Base-by-base conservation (phyloP, 805 yeast genomes). In the Osmozyma mogii region DNA sequence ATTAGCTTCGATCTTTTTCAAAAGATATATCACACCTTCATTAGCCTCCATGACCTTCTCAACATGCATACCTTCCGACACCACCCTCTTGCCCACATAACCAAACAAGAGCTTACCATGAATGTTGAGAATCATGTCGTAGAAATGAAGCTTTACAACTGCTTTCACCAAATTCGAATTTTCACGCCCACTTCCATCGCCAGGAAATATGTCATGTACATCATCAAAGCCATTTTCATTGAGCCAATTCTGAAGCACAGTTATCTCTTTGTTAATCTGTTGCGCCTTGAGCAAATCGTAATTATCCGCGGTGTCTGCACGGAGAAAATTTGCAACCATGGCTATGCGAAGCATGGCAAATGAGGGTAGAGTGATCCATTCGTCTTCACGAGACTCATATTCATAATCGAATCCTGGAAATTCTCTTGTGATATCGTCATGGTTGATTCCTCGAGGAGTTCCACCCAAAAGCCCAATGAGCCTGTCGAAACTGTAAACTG, bases 401-500 rank as follows among this genome's bases (percentile, higher is more conserved):
- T 45, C 45, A 29, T 39, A 47, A 29, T 59, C 56, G 21, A 39
- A 35, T 22, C 39, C 29, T 1, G 66, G 72, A 35, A 42, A 58
- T 3, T 32, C 41, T 4, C 61, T 42, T n/a, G 49, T 44, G 14
- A 64, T 48, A 29, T 65, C 70, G 9, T 47, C 49, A 14, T 58
- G 66, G 11, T 45, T 37, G 19, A 55, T 49, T 17, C 53, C 57
- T 45, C 52, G 54, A 27, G 56, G 52, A 25, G 73, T 51, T 1
- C 80, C 82, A 22, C 63, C 58, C 34, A 72, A 79, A 24, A 73
- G 50, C 4, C 71, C 72, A 35, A 72, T 47, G 10, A 73, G 35
- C 35, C 75, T 57, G 41, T 76, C 84, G 53, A 70, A 54, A 1
- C 71, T 61, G 40, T 65, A 76, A 5, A 68, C 70, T 13, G 65